These are phyloP conservation scores for Aspergillus calidoustus DNA, from an alignment of 2,329 filamentous ascomycete genomes.

Conservation along the genomic window DNA sequence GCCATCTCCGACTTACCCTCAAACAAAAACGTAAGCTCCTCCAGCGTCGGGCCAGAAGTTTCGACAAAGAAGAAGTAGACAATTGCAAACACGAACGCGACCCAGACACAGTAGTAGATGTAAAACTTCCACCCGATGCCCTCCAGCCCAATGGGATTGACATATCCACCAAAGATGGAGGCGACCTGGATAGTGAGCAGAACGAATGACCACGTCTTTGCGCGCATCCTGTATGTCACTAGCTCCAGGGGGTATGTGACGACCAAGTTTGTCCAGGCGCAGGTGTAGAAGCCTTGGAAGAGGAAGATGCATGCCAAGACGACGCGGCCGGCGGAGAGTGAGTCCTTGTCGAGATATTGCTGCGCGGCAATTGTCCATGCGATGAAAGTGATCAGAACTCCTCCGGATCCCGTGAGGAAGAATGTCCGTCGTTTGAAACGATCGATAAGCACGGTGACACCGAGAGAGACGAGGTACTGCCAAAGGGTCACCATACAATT, in stretches of 20 bases:
- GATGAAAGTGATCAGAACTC: constrained; percentile 45
- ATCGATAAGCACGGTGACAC: constrained; percentile 44
- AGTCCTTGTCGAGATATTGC: constrained; percentile 36
- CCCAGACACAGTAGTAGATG: constrained; percentile 30
- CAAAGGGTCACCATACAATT: constrained; percentile 45
- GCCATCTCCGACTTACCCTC: too few species aligned
- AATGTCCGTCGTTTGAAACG: constrained; percentile 42
- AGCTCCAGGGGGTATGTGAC: constrained; percentile 52
- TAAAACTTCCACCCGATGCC: constrained; percentile 35
- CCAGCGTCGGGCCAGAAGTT: too few species aligned
- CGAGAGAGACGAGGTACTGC: constrained; percentile 49
- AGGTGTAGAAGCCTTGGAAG: constrained; percentile 49
- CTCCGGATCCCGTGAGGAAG: constrained; percentile 48
- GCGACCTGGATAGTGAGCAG: constrained; percentile 41
- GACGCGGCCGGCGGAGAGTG: constrained; percentile 36
- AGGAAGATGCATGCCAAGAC: constrained; percentile 51
- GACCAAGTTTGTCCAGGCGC: constrained; percentile 51
- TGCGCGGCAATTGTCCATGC: constrained; percentile 58
- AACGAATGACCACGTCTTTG: constrained; percentile 49
- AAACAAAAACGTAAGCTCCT: too few species aligned
- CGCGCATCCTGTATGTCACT: constrained; percentile 49
- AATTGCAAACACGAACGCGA: constrained; percentile 19
- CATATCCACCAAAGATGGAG: constrained; percentile 30
- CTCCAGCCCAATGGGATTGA: constrained; percentile 33
- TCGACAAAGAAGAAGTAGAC: too few species aligned